Evolutionary conservation across 2,329 filamentous ascomycete genomes (phyloP).

Genomic region (Paramyrothecium sp.): DNA sequence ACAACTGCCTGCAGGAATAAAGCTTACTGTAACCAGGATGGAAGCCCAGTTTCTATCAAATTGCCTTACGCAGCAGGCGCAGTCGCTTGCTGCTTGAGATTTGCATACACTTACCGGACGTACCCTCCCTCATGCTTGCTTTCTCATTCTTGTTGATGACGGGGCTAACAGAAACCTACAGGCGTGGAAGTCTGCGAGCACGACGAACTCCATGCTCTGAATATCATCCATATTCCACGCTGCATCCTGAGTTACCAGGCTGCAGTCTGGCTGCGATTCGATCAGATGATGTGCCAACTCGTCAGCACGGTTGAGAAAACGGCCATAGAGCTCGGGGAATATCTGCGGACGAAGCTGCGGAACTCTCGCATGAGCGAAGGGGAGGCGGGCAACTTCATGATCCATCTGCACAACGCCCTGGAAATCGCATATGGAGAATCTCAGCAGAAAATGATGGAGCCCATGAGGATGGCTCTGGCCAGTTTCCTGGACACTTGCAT

Average conservation of each 20-base stretch:
- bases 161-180: conserved; percentile 5
- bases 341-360: conserved; percentile 13
- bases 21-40: conserved; percentile 19
- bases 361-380: conserved; percentile 12
- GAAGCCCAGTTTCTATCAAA: conserved; percentile 20
- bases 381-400: conserved; percentile 17
- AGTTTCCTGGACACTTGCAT: conserved; percentile 22
- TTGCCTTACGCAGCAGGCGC: conserved; percentile 20
- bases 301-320: conserved; percentile 23
- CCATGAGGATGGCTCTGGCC: conserved; percentile 29
- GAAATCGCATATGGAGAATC: conserved; percentile 22
- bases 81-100: conserved; percentile 28
- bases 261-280: conserved; percentile 25
- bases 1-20: too few relatives aligned
- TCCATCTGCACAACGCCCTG: conserved; percentile 25
- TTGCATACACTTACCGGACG: conserved; percentile 33
- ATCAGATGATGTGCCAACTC: conserved; percentile 23
- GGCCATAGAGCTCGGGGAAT: conserved; percentile 15
- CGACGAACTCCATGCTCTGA: conserved; percentile 17
- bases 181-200: conserved; percentile 26
- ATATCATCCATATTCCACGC: conserved; percentile 26
- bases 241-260: conserved; percentile 30
- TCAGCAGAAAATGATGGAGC: conserved; percentile 21
- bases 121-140: background rate
- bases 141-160: background rate